Evolutionary conservation across 352 stramenopile genomes (phyloP).

Genomic region (Phytophthora cactorum): DNA sequence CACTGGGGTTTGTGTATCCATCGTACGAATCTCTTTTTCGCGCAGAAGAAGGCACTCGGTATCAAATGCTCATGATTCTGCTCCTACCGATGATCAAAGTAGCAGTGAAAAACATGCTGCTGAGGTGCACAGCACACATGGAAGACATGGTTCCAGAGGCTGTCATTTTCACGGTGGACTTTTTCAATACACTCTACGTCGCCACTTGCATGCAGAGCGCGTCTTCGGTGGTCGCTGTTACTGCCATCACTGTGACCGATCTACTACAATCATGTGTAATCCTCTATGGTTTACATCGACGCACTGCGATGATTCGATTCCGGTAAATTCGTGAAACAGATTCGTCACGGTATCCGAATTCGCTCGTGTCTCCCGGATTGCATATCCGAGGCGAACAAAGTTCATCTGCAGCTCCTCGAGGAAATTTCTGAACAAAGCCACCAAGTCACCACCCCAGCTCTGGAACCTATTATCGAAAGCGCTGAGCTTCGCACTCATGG

Average conservation of each 20-base stretch:
- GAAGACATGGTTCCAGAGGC: constrained; percentile 20
- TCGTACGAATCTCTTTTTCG: constrained; percentile 8
- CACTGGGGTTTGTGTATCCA: constrained; percentile 12
- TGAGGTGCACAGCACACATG: constrained; percentile 7
- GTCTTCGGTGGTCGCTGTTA: constrained; percentile 1
- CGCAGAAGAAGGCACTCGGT: background rate
- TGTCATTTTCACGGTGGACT: constrained; percentile 26
- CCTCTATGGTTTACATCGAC: constrained; percentile 8
- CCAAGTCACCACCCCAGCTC: background rate
- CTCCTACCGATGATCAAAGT: constrained; percentile 34
- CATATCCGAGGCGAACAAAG: background rate
- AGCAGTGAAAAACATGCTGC: constrained; percentile 21
- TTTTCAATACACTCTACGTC: constrained; percentile 26
- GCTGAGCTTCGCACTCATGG: background rate
- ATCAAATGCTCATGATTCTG: constrained; percentile 6
- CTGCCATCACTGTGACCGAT: constrained; percentile 2
- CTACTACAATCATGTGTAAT: constrained; percentile 3
- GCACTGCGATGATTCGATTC: background rate
- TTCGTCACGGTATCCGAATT: background rate
- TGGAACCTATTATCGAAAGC: background rate
- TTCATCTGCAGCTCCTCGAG: background rate
- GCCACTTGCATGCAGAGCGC: constrained; percentile 25
- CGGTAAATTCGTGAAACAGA: background rate
- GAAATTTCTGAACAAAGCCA: background rate
- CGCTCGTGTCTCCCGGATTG: background rate